Percentiles rank a stretch among this genome's conserved stretches.
These are phyloP conservation scores for Phytophthora aleatoria DNA, from an alignment of 352 stramenopile genomes.

Conservation along the genomic window DNA sequence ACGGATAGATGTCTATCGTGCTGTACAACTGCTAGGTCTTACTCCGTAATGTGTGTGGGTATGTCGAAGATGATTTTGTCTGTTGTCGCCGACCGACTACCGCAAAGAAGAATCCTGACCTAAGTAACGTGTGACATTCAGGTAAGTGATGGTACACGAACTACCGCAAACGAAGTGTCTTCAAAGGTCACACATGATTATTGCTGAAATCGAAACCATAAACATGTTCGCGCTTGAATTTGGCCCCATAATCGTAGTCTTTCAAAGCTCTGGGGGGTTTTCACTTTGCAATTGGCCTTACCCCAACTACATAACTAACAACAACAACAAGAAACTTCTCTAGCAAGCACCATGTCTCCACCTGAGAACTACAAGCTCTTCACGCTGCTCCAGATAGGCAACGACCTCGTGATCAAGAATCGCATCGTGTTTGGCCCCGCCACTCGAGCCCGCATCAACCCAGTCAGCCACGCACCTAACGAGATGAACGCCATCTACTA, in stretches of 20 bases:
- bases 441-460: slow-evolving; percentile 38
- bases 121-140: too few relatives aligned
- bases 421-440: slow-evolving; percentile 49
- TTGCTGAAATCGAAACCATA: not conserved
- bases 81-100: too few relatives aligned
- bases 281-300: slow-evolving; percentile 23
- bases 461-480: slow-evolving; percentile 22
- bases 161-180: not conserved
- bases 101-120: too few relatives aligned
- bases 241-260: slow-evolving; percentile 1
- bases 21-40: not conserved
- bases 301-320: not conserved
- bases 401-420: slow-evolving; percentile 44
- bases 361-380: slow-evolving; percentile 42
- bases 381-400: slow-evolving; percentile 31
- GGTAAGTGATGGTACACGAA: too few relatives aligned
- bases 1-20: slow-evolving; percentile 21
- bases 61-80: not conserved
- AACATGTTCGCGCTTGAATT: slow-evolving; percentile 6
- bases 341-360: slow-evolving; percentile 19
- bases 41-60: not conserved
- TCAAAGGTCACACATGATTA: not conserved
- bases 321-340: slow-evolving; percentile 6
- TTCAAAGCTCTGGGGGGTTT: not conserved
- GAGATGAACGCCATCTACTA: slow-evolving; percentile 48